phyloP scores from a whole-genome alignment of 2,329 filamentous ascomycete species.

The Malbranchea zuffiana region DNA sequence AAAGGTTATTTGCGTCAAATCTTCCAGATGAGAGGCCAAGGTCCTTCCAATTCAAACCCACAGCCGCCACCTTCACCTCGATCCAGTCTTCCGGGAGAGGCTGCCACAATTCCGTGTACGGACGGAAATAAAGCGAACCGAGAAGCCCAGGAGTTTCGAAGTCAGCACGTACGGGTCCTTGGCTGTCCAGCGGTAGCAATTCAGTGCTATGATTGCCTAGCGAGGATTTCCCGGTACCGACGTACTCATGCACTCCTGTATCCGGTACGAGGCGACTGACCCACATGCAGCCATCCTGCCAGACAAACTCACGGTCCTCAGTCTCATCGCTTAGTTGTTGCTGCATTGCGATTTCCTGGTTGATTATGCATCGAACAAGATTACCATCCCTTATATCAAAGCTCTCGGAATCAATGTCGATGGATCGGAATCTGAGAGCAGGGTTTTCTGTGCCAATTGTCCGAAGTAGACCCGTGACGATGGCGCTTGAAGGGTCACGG shows the following conservation, averaged over 20 bases:
- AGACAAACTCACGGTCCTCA: slow-evolving; percentile 15
- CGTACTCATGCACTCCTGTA: slow-evolving; percentile 9
- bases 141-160: slow-evolving; percentile 17
- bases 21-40: slow-evolving; percentile 3
- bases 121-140: slow-evolving; percentile 17
- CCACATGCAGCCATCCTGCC: slow-evolving; percentile 17
- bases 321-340: slow-evolving; percentile 2
- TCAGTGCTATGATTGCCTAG: slow-evolving; percentile 8
- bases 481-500: background rate
- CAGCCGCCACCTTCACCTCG: slow-evolving; percentile 18
- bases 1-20: slow-evolving; percentile 4
- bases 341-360: slow-evolving; percentile 12
- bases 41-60: slow-evolving; percentile 19
- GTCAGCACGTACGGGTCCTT: slow-evolving; percentile 5
- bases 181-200: slow-evolving; percentile 3
- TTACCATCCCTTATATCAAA: slow-evolving; percentile 6
- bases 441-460: slow-evolving; percentile 6
- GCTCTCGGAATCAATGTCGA: slow-evolving; percentile 8
- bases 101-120: slow-evolving; percentile 10
- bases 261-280: slow-evolving; percentile 18
- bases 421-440: background rate
- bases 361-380: slow-evolving; percentile 12
- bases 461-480: slow-evolving; percentile 1
- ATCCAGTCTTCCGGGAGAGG: slow-evolving; percentile 16
- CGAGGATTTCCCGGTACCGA: background rate